Evolutionary conservation across 257 asterid species (phyloP), one percentile per base, ranked within the genome.

Genomic region (Solanum ossicruentum): DNA sequence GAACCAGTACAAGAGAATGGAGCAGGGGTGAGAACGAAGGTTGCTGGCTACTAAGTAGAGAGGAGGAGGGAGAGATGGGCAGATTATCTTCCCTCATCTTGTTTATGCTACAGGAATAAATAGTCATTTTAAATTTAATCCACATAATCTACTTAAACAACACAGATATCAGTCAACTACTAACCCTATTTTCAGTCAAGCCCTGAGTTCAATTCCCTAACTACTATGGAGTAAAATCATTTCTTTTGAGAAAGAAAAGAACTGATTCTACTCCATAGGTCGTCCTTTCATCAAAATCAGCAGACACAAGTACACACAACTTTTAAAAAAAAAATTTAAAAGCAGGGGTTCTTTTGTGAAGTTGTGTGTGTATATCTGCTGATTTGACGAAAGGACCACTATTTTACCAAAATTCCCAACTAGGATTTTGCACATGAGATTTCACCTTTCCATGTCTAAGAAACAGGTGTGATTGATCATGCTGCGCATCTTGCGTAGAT

Each of bases 381-480:
- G 41, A 49, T 75, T 49, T 51, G 63, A 51, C 9, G 45, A 26
- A 23, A 49, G 63, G 82, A 51, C 57, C 82, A 51, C 82, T 49
- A 9, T 78, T 55, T 49, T 52, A 26, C 65, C 65, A 26, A 49
- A 52, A 78, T 52, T 52, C 26, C 18, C 43, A 26, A 78, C 49
- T 52, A 51, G 65, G 65, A 26, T 52, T 78, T 17, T 78, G 65
- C 83, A 78, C 56, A 80, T 43, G 66, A 52, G 80, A 70, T 55
- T 61, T 88, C 87, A 93, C 99, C 93, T 91, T 97, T 88, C 97
- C 96, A 88, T 97, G 99, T 84, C 98, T 95, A 52, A 97, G 88
- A 84, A 95, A 97, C 85, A 97, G 98, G 90, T 97, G 99, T 80
- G 99, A 90, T 81, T 95, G 98, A 84, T 97, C 99, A 70, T 97